Evolutionary conservation across 78 protist genomes (phyloP).

Genomic region (Bigelowiella natans): DNA sequence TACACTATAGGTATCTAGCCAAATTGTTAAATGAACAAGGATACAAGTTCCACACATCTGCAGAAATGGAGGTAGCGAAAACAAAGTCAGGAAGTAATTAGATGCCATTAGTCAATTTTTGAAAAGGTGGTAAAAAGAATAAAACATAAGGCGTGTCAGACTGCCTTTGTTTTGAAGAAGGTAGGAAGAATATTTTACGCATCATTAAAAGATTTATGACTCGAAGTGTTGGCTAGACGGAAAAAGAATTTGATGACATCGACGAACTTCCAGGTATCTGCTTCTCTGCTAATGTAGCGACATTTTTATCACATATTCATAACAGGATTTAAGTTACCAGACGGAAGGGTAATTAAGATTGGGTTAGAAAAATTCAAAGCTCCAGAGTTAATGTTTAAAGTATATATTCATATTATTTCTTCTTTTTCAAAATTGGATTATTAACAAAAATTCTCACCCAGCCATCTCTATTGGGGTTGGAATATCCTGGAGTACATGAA

Average conservation of each 20-base stretch:
- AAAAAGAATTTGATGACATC: background rate
- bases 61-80: background rate
- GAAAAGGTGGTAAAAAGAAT: background rate
- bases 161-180: background rate
- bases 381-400: background rate
- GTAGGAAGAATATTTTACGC: background rate
- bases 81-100: background rate
- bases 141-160: background rate
- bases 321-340: background rate
- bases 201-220: background rate
- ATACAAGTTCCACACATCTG: background rate
- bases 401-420: too few relatives aligned
- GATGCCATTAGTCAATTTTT: background rate
- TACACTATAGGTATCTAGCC: background rate
- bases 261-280: background rate
- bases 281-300: background rate
- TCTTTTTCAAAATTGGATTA: too few relatives aligned
- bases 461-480: background rate
- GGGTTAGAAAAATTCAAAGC: background rate
- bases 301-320: background rate
- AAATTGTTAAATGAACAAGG: background rate
- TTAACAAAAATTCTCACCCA: too few relatives aligned
- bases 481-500: background rate
- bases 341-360: background rate
- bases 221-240: background rate